Conservation (phyloP, 495 filamentous ascomycete species). For the Oidiodendron maius region DNA sequence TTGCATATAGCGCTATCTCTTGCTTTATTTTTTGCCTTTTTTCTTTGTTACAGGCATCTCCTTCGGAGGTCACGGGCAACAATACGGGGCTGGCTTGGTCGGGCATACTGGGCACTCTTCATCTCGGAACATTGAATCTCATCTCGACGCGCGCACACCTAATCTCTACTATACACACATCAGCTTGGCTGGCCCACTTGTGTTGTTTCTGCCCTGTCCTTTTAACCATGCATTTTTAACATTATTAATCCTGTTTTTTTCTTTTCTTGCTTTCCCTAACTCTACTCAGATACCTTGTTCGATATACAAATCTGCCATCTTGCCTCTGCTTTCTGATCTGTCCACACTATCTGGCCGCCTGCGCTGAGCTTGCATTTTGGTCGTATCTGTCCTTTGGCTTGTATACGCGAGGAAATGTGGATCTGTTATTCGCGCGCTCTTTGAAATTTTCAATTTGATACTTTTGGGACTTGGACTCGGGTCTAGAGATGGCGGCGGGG, state of each 20-base stretch:
- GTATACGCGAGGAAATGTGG: no score
- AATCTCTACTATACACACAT: conserved; percentile 19
- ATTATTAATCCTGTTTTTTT: conserved; percentile 16
- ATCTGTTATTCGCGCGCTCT: no score
- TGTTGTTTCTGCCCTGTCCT: conserved; percentile 28
- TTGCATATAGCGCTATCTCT: conserved; percentile 23
- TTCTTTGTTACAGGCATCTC: conserved; percentile 12
- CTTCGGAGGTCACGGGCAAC: conserved; percentile 24
- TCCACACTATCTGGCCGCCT: conserved; percentile 1
- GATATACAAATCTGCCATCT: no score
- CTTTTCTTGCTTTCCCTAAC: conserved; percentile 14
- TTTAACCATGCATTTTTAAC: conserved; percentile 15
- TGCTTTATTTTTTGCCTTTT: neutral
- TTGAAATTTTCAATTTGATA: no score
- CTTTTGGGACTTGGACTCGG: no score
- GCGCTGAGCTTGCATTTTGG: neutral
- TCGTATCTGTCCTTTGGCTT: neutral
- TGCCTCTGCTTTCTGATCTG: no score
- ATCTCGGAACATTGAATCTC: conserved; percentile 11
- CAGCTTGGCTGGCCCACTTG: conserved; percentile 26
- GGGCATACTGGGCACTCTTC: conserved; percentile 16
- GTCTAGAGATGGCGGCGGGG: no score
- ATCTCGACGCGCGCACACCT: conserved; percentile 3
- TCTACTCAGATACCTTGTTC: conserved; percentile 30
- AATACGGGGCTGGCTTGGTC: conserved; percentile 25